Evolutionary conservation across 768 basidiomycete genomes (phyloP), one percentile per base, ranked within the genome.

Genomic region (Rhodocollybia butyracea): DNA sequence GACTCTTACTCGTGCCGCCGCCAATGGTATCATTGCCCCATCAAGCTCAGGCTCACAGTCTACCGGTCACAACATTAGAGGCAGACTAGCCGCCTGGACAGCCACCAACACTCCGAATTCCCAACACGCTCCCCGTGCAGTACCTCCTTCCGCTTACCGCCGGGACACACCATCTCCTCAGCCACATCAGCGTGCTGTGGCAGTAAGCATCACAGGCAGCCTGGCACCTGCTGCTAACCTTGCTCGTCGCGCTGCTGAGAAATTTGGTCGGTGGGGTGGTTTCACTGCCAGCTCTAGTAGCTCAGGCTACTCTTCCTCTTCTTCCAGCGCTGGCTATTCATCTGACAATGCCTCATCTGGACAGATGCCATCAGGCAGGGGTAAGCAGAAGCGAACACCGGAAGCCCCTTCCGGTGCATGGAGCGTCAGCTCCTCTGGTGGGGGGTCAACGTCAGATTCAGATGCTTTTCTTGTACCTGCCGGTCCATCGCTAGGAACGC

Each of bases 191-290:
- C 70, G 79, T 58, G 72, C 85, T 83, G 63, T 86, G n/a, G 80
- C 89, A 17, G 78, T 90, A 59, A 89, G 88, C 61, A 84, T 91
- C 73, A 81, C 86, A 2, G 78, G 76, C 36, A 78, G 83, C 39
- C 76, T 89, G 46, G 83, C 84, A 2, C 86, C 88, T 26, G 86
- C 85, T 21, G 86, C 87, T 17, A 88, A 88, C 8, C 76, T 89
- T 8, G 89, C 88, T 10, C 86, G 84, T 63, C 80, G 86, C 55
- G 88, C 90, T 3, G 88, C 88, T 3, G 89, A 90, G 71, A 86
- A 83, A 68, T 82, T 91, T 75, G 84, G 85, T 36, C 79, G 82
- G 38, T 85, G 79, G 79, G 83, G 78, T 51, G 76, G 71, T 54
- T 64, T 70, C 39, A 71, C 69, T 40, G 76, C 74, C 27, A 74